Conservation (phyloP, 768 basidiomycete species). For the Auriscalpium orientale region DNA sequence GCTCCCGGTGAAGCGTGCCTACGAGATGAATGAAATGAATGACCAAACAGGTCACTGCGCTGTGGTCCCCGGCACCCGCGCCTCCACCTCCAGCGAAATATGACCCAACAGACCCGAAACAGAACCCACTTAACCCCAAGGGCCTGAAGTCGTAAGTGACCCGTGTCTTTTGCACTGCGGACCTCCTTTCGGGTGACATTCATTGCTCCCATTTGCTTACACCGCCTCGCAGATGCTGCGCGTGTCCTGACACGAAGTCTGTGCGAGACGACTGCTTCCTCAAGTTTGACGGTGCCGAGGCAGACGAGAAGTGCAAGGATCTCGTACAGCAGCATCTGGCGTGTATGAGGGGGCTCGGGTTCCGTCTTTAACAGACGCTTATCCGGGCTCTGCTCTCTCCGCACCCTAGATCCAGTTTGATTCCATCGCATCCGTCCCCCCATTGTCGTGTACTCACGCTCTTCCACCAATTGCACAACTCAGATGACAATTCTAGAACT, state of each 20-base stretch:
- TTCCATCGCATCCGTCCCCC: neutral
- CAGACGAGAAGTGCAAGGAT: conserved; percentile 73
- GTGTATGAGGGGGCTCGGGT: conserved; percentile 89
- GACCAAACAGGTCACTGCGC: conserved; percentile 7
- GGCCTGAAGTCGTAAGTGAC: conserved; percentile 90
- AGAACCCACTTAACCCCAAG: conserved; percentile 87
- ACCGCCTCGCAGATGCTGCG: conserved; percentile 67
- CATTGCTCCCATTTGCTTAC: neutral
- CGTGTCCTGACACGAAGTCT: conserved; percentile 89
- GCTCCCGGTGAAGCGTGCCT: neutral
- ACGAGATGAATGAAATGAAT: neutral
- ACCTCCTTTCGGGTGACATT: neutral
- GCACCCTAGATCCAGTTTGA: neutral
- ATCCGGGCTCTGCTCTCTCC: too few species aligned
- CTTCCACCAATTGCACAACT: too few species aligned
- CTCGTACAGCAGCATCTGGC: conserved; percentile 74
- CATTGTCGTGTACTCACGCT: too few species aligned
- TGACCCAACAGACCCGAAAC: conserved; percentile 68
- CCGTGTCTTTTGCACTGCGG: neutral
- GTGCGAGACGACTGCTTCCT: conserved; percentile 94
- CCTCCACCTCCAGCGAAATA: conserved; percentile 30
- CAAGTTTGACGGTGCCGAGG: conserved; percentile 52
- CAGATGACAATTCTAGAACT: too few species aligned
- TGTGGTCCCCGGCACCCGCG: conserved; percentile 41
- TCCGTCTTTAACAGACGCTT: conserved; percentile 49